These are phyloP conservation scores for Chalciporus piperatus DNA, from an alignment of 768 basidiomycete species.

Conservation along the genomic window DNA sequence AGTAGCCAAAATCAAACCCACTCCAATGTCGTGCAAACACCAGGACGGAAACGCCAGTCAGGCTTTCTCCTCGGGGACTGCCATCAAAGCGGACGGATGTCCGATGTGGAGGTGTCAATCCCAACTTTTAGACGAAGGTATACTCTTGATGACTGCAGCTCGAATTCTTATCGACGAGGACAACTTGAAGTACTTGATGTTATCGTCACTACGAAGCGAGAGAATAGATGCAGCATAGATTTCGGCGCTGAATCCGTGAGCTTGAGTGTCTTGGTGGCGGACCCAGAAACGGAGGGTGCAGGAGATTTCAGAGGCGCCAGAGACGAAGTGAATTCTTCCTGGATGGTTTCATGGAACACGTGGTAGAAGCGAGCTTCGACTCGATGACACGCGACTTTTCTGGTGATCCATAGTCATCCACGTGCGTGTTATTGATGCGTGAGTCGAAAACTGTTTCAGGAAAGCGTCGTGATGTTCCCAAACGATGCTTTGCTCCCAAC, in stretches of 20 bases:
- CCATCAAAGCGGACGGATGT: too few relatives aligned
- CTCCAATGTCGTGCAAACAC: too few relatives aligned
- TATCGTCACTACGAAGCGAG: too few relatives aligned
- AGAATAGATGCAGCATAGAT: constrained; percentile 22
- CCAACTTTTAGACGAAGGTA: too few relatives aligned
- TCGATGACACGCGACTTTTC: constrained; percentile 49
- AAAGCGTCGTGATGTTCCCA: constrained; percentile 83
- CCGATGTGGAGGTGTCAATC: too few relatives aligned
- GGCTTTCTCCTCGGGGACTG: too few relatives aligned
- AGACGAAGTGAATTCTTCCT: constrained; percentile 57
- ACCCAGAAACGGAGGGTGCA: constrained; percentile 9
- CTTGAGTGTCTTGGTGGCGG: constrained; percentile 32
- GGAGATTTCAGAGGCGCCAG: constrained; percentile 28
- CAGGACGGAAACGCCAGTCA: too few relatives aligned
- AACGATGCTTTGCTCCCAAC: constrained; percentile 74
- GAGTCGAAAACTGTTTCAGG: constrained; percentile 39
- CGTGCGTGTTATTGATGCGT: constrained; percentile 28
- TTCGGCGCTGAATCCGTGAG: constrained; percentile 1
- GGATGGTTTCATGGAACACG: constrained; percentile 69
- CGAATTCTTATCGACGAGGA: too few relatives aligned
- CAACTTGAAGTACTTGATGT: too few relatives aligned
- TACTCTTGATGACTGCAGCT: too few relatives aligned
- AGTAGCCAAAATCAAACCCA: too few relatives aligned
- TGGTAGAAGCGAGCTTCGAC: constrained; percentile 58
- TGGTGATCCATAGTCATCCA: constrained; percentile 32